Percentiles rank a stretch among this genome's conserved stretches.
Conservation (phyloP, 805 yeast genomes). For the Kregervanrija pseudodelftensis region DNA sequence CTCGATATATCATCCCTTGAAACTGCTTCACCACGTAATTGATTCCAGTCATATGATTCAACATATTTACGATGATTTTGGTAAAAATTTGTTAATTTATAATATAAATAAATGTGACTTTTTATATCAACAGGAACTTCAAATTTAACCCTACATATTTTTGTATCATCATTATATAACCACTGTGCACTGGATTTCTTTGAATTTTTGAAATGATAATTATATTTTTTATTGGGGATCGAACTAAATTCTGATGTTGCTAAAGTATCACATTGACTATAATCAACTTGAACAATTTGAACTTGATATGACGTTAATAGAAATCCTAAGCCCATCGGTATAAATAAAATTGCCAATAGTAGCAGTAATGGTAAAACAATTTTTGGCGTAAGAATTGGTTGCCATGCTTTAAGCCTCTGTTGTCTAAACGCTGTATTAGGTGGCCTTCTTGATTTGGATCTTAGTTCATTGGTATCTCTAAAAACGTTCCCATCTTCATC, state of each 20-base stretch:
- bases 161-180: conserved; percentile 41
- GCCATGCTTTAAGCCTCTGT: conserved; percentile 57
- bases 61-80: conserved; percentile 96
- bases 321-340: conserved; percentile 86
- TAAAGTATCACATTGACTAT: conserved; percentile 55
- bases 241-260: conserved; percentile 32
- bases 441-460: conserved; percentile 42
- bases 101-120: conserved; percentile 70
- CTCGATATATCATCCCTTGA: conserved; percentile 39
- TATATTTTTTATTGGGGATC: conserved; percentile 55
- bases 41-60: conserved; percentile 71
- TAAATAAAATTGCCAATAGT: conserved; percentile 67
- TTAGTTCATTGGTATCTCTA: conserved; percentile 16
- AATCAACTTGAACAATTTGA: conserved; percentile 67
- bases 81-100: conserved; percentile 80
- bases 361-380: conserved; percentile 83
- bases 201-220: conserved; percentile 52
- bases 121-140: conserved; percentile 63
- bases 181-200: conserved; percentile 40
- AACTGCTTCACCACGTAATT: conserved; percentile 72
- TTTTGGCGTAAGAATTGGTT: conserved; percentile 86
- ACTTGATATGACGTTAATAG: conserved; percentile 72
- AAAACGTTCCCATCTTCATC: conserved; percentile 23
- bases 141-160: conserved; percentile 63
- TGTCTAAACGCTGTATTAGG: conserved; percentile 78